Percentiles rank a stretch among this genome's conserved stretches.
phyloP scores from a whole-genome alignment of 2,329 filamentous ascomycete species.

The Emergomyces pasteurianus region DNA sequence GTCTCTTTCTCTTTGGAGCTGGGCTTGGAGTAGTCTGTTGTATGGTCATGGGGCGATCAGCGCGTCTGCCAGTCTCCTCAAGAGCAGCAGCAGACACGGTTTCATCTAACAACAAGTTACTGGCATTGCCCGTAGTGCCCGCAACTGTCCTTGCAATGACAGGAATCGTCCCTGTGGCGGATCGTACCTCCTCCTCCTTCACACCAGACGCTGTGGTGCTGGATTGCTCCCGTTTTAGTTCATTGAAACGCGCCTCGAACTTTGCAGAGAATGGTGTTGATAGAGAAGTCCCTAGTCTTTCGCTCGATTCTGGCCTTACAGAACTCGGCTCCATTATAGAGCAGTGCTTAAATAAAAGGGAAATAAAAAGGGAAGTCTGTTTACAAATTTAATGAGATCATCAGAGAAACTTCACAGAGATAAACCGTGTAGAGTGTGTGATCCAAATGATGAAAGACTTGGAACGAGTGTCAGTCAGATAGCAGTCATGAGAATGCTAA shows the following conservation, averaged over 20 bases:
- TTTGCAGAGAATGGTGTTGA: neutral
- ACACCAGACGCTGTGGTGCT: neutral
- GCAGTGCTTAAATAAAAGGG: neutral
- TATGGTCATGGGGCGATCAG: neutral
- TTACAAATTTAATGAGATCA: neutral
- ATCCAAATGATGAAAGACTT: neutral
- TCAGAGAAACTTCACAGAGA: neutral
- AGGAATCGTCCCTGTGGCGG: neutral
- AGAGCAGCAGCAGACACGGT: neutral
- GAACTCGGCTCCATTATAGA: neutral
- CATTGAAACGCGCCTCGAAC: neutral
- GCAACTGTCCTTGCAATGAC: neutral
- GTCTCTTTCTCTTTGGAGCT: neutral
- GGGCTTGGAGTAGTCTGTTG: no score
- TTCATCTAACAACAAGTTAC: neutral
- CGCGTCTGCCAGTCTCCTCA: neutral
- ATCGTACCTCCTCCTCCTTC: neutral
- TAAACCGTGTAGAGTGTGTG: neutral
- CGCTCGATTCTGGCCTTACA: neutral
- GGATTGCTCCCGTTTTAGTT: neutral
- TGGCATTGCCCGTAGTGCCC: neutral
- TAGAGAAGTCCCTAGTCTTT: neutral
- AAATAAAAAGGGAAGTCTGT: neutral
- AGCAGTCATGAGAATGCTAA: neutral
- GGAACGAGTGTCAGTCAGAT: neutral